Percentiles rank a stretch among this genome's conserved stretches.
phyloP scores from a whole-genome alignment of 768 basidiomycete genomes.

The Hericium coralloides region DNA sequence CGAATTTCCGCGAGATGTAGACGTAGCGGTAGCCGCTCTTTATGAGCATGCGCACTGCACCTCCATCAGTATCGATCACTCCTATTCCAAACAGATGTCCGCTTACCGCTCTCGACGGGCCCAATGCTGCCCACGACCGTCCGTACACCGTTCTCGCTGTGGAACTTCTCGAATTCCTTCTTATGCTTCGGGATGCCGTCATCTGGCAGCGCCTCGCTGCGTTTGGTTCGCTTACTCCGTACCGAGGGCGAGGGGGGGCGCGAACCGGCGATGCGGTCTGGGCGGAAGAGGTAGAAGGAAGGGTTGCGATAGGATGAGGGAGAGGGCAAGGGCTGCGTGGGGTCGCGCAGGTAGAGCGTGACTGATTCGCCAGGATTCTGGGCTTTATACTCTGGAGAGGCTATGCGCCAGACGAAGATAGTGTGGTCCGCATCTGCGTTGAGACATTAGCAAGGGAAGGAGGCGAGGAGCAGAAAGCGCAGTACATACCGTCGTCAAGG shows the following conservation, averaged over 20 bases:
- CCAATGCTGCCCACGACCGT: constrained; percentile 90
- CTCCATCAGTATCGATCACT: neutral
- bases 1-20: constrained; percentile 93
- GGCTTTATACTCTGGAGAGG: constrained; percentile 19
- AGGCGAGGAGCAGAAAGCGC: neutral
- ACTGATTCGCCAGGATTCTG: constrained; percentile 23
- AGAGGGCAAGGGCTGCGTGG: constrained; percentile 45
- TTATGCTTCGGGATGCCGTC: constrained; percentile 55
- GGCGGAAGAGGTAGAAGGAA: constrained; percentile 60
- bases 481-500: constrained; percentile 68
- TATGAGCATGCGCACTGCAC: constrained; percentile 82
- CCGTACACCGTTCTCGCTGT: constrained; percentile 85
- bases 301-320: constrained; percentile 61
- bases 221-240: constrained; percentile 17
- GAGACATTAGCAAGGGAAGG: neutral
- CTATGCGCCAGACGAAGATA: constrained; percentile 74
- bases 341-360: constrained; percentile 58
- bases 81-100: neutral
- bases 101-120: constrained; percentile 75
- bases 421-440: constrained; percentile 72
- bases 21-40: constrained; percentile 89
- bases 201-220: constrained; percentile 11
- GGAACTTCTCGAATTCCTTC: constrained; percentile 78
- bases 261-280: constrained; percentile 15
- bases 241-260: constrained; percentile 22